Conservation (phyloP, 768 basidiomycete species). For the Lactarius hatsudake region DNA sequence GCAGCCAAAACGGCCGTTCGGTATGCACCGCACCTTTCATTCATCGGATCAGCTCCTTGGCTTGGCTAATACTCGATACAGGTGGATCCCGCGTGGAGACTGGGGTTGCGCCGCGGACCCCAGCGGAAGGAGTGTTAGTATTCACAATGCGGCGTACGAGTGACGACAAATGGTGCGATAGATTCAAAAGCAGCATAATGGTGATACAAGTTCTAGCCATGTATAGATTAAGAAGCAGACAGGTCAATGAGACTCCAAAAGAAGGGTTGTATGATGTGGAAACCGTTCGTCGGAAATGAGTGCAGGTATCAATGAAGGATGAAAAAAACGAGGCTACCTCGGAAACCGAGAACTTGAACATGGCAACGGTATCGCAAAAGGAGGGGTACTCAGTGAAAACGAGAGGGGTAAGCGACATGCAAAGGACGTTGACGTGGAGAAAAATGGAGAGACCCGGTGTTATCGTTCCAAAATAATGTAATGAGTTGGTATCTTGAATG, state of each 20-base stretch:
- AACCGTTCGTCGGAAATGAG: conserved; percentile 26
- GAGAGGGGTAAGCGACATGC: conserved; percentile 19
- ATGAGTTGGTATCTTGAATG: conserved; percentile 25
- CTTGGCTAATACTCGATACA: conserved; percentile 31
- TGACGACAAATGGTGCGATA: conserved; percentile 17
- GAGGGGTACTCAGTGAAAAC: conserved; percentile 23
- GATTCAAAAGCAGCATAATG: conserved; percentile 30
- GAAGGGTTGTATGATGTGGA: conserved; percentile 25
- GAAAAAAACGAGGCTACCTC: conserved; percentile 12
- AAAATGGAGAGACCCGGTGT: conserved; percentile 28
- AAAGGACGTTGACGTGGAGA: conserved; percentile 29
- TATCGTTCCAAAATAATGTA: conserved; percentile 28
- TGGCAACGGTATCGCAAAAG: conserved; percentile 30
- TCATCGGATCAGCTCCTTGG: neutral
- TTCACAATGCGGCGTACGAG: conserved; percentile 88
- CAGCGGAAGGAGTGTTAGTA: conserved; percentile 91
- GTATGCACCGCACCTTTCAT: conserved; percentile 41
- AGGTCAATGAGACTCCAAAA: conserved; percentile 29
- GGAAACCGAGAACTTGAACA: conserved; percentile 17
- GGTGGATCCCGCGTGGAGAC: conserved; percentile 93
- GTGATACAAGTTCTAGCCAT: conserved; percentile 36
- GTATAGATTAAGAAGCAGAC: conserved; percentile 31
- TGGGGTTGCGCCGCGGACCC: conserved; percentile 97
- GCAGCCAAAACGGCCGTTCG: conserved; percentile 91
- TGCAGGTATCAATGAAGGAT: conserved; percentile 21